Base-by-base conservation (phyloP, 2,329 filamentous ascomycete genomes). In the Fusarium poae region DNA sequence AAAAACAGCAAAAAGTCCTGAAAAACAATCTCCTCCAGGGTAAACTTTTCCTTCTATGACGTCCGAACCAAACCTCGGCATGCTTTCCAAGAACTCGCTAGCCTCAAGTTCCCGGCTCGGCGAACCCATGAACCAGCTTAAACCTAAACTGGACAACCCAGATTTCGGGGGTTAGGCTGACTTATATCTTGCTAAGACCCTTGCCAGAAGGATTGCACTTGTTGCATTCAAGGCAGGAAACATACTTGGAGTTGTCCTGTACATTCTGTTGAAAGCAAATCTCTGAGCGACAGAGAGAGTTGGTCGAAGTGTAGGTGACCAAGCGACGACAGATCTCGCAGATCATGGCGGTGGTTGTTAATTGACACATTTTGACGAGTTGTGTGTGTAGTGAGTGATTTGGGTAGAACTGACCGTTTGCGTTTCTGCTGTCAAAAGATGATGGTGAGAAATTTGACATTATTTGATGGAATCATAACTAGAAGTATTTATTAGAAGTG, bases 361-460 rank as follows among this genome's bases (percentile, higher is more conserved):
- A 21, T 23, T 46, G 44, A 27, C 63, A 66, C 63, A 67, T 66
- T 27, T 51, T 67, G 34, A 27, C 9, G 39, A 15, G 21, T 30
- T 59, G n/a, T n/a, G n/a, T 35, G 18, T 49, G 46, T 37, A n/a
- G 30, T 13, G 16, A 6, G 2, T 39, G 29, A 18, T 21, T 57
- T 30, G 16, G 25, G 18, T 9, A 16, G 15, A 20, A 37, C 27
- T 37, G 21, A 44, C 11, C 29, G 21, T 23, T 18, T 18, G 8
- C 42, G 34, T 46, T 20, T n/a, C 23, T 35, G 18, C 21, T 49
- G 37, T 11, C 27, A 15, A 42, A 21, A 20, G 21, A 27, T 21
- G 29, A 15, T 37, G 27, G 42, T 39, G 21, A 8, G 23, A 27
- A 21, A 45, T n/a, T 30, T 23, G 32, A 16, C 5, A 4, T 21